phyloP scores from a whole-genome alignment of 768 basidiomycete genomes.

The Candolleomyces aberdarensis region DNA sequence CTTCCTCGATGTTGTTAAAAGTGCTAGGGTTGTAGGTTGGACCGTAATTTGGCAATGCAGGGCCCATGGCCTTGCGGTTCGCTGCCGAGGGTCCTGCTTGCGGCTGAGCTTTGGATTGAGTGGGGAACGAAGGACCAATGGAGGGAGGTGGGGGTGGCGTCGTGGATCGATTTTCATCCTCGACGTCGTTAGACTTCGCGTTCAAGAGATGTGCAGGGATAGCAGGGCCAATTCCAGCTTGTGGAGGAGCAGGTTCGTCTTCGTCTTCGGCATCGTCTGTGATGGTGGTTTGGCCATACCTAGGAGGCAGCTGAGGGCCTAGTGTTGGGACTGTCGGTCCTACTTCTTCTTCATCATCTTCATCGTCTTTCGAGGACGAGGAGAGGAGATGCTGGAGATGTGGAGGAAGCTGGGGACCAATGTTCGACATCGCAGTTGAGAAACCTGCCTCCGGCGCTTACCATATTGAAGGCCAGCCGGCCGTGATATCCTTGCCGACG shows the following conservation, averaged over 20 bases:
- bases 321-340: neutral
- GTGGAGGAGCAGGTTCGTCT: neutral
- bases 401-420: slow-evolving; percentile 15
- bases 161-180: slow-evolving; percentile 5
- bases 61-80: slow-evolving; percentile 43
- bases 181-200: neutral
- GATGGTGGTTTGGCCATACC: neutral
- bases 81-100: neutral
- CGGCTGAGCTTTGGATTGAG: neutral
- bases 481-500: no score
- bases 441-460: no score
- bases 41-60: slow-evolving; percentile 46
- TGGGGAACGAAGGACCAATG: neutral
- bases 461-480: no score
- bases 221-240: slow-evolving; percentile 3
- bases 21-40: slow-evolving; percentile 29
- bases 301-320: slow-evolving; percentile 10
- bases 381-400: slow-evolving; percentile 7
- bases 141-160: slow-evolving; percentile 1
- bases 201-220: slow-evolving; percentile 5
- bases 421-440: slow-evolving; percentile 4
- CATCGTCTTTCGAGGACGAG: neutral
- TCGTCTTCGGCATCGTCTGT: neutral
- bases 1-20: slow-evolving; percentile 31
- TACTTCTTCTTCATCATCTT: neutral